Conservation (phyloP, 2,329 filamentous ascomycete genomes). For the Trichophyton verrucosum region DNA sequence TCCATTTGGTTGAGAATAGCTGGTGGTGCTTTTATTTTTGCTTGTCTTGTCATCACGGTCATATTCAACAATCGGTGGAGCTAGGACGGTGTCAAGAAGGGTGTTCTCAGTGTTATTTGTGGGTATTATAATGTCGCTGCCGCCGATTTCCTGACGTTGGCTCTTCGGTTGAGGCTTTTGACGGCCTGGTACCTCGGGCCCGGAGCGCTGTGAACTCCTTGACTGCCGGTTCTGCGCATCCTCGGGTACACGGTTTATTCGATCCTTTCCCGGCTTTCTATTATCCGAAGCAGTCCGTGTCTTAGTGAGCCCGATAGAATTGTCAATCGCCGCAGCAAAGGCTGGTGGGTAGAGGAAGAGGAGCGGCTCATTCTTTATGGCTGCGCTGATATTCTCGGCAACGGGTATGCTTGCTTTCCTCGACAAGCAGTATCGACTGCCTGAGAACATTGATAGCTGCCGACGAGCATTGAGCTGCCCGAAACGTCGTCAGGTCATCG, state of each 20-base stretch:
- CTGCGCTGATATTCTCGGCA: slow-evolving; percentile 24
- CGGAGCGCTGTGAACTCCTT: background rate
- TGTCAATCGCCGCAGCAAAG: slow-evolving; percentile 20
- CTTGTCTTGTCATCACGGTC: background rate
- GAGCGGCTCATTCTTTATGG: slow-evolving; percentile 30
- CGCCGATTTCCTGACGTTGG: background rate
- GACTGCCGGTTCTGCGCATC: background rate
- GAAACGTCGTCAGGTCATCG: background rate
- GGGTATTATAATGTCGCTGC: background rate
- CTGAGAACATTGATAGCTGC: slow-evolving; percentile 30
- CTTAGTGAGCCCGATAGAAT: background rate
- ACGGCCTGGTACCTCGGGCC: background rate
- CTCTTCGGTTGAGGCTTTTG: background rate
- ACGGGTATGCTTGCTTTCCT: slow-evolving; percentile 27
- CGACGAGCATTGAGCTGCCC: slow-evolving; percentile 1
- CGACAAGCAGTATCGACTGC: slow-evolving; percentile 30
- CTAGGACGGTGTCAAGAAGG: background rate
- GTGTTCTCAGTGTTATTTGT: background rate
- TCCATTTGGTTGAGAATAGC: background rate
- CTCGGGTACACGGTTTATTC: background rate
- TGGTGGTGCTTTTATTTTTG: background rate
- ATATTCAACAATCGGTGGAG: background rate
- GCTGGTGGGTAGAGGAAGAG: slow-evolving; percentile 36
- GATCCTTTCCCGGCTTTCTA: slow-evolving; percentile 8
- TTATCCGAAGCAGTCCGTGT: background rate